phyloP scores from a whole-genome alignment of 2,329 filamentous ascomycete species.

The Fonsecaea multimorphosa region DNA sequence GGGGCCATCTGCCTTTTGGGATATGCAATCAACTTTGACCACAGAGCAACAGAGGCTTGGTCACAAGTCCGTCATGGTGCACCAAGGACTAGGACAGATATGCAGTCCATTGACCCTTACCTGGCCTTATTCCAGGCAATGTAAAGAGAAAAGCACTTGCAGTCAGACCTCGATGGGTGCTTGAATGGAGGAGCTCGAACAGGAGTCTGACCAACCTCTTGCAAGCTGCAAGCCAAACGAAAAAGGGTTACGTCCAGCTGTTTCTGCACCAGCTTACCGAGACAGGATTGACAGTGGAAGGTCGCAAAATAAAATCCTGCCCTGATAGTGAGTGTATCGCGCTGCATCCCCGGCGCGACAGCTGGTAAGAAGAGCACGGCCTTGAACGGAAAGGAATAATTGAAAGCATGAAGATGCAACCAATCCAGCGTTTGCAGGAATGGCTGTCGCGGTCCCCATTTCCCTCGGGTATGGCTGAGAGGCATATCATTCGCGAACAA shows the following conservation, averaged over 20 bases:
- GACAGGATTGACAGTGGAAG: not conserved
- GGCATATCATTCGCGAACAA: not conserved
- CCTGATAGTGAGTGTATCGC: not conserved
- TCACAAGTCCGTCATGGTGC: not conserved
- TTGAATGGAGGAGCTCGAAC: not conserved
- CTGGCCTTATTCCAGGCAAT: not conserved
- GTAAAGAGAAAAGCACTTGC: not conserved
- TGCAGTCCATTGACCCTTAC: not conserved
- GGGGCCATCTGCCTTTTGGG: not conserved
- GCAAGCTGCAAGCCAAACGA: not conserved
- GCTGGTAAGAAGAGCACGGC: not conserved
- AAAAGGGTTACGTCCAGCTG: not conserved
- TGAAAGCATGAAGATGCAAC: not conserved
- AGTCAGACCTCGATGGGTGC: not conserved
- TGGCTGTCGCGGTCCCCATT: not conserved
- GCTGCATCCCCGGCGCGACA: not conserved
- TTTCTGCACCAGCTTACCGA: not conserved
- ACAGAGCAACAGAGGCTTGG: not conserved
- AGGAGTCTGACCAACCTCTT: not conserved
- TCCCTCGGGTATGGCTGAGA: not conserved
- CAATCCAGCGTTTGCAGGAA: not conserved
- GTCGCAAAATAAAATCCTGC: not conserved
- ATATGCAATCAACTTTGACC: not conserved
- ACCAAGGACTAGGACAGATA: not conserved
- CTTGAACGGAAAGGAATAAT: not conserved